Evolutionary conservation across 2,329 filamentous ascomycete species (phyloP).

Genomic region (Alternaria infectoria): DNA sequence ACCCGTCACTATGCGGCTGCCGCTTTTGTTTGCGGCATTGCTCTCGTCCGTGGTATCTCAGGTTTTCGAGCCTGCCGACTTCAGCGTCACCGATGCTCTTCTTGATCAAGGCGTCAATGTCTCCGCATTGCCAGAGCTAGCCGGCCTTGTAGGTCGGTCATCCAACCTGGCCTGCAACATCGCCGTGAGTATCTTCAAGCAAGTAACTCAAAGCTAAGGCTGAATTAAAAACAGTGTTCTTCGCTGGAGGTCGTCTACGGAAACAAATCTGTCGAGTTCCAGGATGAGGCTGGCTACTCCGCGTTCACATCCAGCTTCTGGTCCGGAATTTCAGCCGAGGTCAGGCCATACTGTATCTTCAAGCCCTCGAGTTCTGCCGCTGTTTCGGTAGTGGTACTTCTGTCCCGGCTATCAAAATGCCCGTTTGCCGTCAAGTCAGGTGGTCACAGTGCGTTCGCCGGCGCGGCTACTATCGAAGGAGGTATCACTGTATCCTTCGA

Average conservation of each 20-base stretch:
- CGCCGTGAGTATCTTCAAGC: slow-evolving; percentile 13
- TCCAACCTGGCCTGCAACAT: slow-evolving; percentile 8
- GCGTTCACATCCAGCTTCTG: slow-evolving; percentile 24
- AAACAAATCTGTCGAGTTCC: slow-evolving; percentile 8
- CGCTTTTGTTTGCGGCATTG: not conserved
- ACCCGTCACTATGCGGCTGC: not conserved
- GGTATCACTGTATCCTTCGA: slow-evolving; percentile 54
- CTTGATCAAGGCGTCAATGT: slow-evolving; percentile 17
- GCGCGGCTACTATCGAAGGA: slow-evolving; percentile 49
- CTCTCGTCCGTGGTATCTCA: not conserved
- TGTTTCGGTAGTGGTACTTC: slow-evolving; percentile 19
- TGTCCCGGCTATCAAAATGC: slow-evolving; percentile 23
- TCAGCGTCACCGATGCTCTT: slow-evolving; percentile 21
- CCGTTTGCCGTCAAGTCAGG: slow-evolving; percentile 54
- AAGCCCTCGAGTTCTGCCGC: slow-evolving; percentile 18
- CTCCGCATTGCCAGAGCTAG: slow-evolving; percentile 10
- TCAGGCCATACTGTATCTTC: slow-evolving; percentile 33
- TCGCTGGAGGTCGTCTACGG: slow-evolving; percentile 27
- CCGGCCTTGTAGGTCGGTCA: not conserved
- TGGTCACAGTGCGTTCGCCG: slow-evolving; percentile 49
- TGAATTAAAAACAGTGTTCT: slow-evolving; percentile 11
- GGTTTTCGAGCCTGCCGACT: slow-evolving; percentile 9
- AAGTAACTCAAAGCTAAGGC: not conserved
- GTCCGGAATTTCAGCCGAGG: slow-evolving; percentile 25
- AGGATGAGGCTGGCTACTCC: slow-evolving; percentile 10